Conservation (phyloP, 352 stramenopile species). For the Phytophthora hibernalis region DNA sequence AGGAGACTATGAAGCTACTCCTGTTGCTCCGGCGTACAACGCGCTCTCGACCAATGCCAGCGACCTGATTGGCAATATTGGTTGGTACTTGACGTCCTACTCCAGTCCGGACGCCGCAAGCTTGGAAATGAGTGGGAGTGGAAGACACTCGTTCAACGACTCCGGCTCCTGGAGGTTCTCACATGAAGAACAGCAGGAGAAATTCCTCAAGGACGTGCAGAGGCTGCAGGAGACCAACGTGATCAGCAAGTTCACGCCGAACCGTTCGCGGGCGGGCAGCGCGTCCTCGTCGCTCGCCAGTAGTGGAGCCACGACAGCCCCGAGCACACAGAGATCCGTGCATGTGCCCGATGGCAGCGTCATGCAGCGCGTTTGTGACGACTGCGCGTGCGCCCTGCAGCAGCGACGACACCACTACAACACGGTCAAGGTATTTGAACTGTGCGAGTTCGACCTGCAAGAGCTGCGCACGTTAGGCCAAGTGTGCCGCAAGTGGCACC, state of each 20-base stretch:
- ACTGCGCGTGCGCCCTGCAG: slow-evolving; percentile 80
- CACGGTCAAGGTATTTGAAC: slow-evolving; percentile 85
- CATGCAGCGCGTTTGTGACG: slow-evolving; percentile 84
- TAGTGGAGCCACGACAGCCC: slow-evolving; percentile 24
- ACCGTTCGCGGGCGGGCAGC: slow-evolving; percentile 40
- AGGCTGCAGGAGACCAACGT: slow-evolving; percentile 65
- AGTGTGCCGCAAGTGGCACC: slow-evolving; percentile 88
- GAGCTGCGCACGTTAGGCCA: slow-evolving; percentile 77
- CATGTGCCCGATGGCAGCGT: slow-evolving; percentile 74
- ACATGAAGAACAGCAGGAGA: slow-evolving; percentile 57
- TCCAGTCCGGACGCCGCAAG: slow-evolving; percentile 34
- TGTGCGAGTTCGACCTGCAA: slow-evolving; percentile 82
- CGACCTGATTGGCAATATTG: slow-evolving; percentile 83
- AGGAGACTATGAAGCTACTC: slow-evolving; percentile 78
- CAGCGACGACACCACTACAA: slow-evolving; percentile 89
- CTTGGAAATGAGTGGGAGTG: slow-evolving; percentile 18
- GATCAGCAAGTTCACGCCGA: slow-evolving; percentile 82
- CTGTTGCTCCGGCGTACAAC: slow-evolving; percentile 62
- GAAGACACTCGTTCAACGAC: slow-evolving; percentile 31
- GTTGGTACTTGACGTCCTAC: slow-evolving; percentile 82
- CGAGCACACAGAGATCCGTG: slow-evolving; percentile 47
- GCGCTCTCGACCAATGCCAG: slow-evolving; percentile 76
- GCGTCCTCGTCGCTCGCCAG: slow-evolving; percentile 36
- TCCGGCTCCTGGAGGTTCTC: slow-evolving; percentile 40
- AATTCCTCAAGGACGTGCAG: slow-evolving; percentile 80